Base-by-base conservation (phyloP, 2,329 filamentous ascomycete genomes). In the Cladorrhinum sp. region DNA sequence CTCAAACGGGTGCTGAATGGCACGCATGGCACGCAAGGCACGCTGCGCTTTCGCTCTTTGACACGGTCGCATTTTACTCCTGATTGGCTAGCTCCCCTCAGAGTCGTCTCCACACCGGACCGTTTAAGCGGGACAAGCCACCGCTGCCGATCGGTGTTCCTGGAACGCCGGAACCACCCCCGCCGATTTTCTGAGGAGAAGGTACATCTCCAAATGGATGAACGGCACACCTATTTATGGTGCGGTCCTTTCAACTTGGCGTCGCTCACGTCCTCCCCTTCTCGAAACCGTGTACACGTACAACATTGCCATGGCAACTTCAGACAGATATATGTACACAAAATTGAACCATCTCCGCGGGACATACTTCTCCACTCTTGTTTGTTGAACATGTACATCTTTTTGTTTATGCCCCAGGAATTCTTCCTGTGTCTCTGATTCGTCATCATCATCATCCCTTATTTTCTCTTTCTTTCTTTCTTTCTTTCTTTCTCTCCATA, bases 11-110 rank as follows among this genome's bases (percentile, higher is more conserved):
- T 16, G 18, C 49, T 52, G 49, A 54, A 54, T 33, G 24, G 16
- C 50, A 53, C 50, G 16, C 16, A n/a, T 20, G 28, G 51, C 50
- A 46, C 8, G 50, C 18, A 52, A 39, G n/a, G n/a, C n/a, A n/a
- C n/a, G n/a, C 26, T 28, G 26, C 4, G 26, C 26, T 28, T 9
- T 3, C 14, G 33, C 16, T 55, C 55, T 63, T 62, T 64, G 62
- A 64, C 62, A 64, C 62, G 55, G 62, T 64, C 60, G 59, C 62
- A 60, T 53, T 46, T 52, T 57, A 55, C 18, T 48, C 16, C 48
- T 61, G 57, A 66, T 67, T 65, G 64, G 66, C 23, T 56, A 18
- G 56, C 20, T 56, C 21, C 12, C 10, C 6, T 52, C 10, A 21
- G 46, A n/a, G 26, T 5, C 24, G 24, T 49, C 14, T 20, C 48